Evolutionary conservation across 202 grass and related monocot genomes (phyloP), one percentile per base, ranked within the genome.

Genomic region (Dendrocalamus latiflorus): DNA sequence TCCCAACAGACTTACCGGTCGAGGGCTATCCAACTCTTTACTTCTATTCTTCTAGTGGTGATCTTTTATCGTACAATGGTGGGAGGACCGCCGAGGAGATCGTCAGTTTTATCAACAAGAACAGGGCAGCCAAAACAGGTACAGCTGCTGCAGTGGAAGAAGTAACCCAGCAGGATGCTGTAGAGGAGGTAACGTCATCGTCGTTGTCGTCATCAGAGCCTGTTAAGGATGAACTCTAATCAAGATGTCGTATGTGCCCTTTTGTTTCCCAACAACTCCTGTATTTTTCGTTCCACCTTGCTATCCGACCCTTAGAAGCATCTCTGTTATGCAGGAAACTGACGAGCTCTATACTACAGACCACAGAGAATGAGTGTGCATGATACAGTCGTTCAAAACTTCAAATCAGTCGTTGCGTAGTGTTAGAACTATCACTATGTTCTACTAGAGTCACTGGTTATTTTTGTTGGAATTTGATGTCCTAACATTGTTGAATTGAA

Each of bases 221-320:
- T 24, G 50, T 81, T 51, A 93, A 93, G 85, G 90, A 95, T 50
- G 92, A 98, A 69, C 86, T 98, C 66, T 95, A 63, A 90, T 86
- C 48, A 54, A 91, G 76, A 74, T 78, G 81, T 15, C 33, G 74
- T 79, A 65, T 55, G 56, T 34, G 58, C 41, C 25, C 0, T 72
- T 77, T 39, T 16, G 22, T 47, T 72, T 30, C n/a, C 25, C 37
- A 11, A 26, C 41, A 30, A 30, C 48, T n/a, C 38, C 0, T 57
- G 28, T 14, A 39, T 58, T 77, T 41, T 72, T n/a, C n/a, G 18
- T 44, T 22, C 0, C 20, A 24, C 4, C 30, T 65, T 84, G 26
- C 65, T 81, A 69, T 67, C 8, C 25, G 33, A 43, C 41, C 10
- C 66, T 83, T 66, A 78, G 50, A 49, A 58, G 8, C 33, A 18